A percentile compares a stretch with the other conserved stretches of the same genome.
Conservation (phyloP, 73 alveolate species). For the Paramecium biaurelia region DNA sequence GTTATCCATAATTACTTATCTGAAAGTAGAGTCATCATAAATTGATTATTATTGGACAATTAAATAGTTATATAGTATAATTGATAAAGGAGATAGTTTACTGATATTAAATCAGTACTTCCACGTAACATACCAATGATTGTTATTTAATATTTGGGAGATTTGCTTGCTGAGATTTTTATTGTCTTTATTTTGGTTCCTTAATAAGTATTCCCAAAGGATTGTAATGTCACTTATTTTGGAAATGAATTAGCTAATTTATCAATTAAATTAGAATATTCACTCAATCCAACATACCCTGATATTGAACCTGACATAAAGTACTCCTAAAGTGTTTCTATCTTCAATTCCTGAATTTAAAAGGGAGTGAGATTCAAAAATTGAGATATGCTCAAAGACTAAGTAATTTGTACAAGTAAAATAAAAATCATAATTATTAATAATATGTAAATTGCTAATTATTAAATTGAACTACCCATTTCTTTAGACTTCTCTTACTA, state of each 20-base stretch:
- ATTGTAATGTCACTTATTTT: background rate
- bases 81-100: background rate
- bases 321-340: background rate
- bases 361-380: background rate
- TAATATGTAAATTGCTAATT: background rate
- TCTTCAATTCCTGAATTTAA: background rate
- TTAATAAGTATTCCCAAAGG: background rate
- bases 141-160: background rate
- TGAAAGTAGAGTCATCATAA: background rate
- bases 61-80: background rate
- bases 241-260: background rate
- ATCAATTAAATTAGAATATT: background rate
- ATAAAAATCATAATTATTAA: background rate
- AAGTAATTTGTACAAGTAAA: background rate
- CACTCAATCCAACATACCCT: background rate
- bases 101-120: background rate
- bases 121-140: slow-evolving; percentile 12
- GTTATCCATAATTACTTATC: background rate
- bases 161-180: background rate
- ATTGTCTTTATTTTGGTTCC: background rate
- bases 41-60: background rate
- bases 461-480: slow-evolving; percentile 30
- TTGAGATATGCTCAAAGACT: background rate
- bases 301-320: background rate
- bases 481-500: background rate